phyloP scores from a whole-genome alignment of 345 rosid species.

The Eucalyptus curtisii region DNA sequence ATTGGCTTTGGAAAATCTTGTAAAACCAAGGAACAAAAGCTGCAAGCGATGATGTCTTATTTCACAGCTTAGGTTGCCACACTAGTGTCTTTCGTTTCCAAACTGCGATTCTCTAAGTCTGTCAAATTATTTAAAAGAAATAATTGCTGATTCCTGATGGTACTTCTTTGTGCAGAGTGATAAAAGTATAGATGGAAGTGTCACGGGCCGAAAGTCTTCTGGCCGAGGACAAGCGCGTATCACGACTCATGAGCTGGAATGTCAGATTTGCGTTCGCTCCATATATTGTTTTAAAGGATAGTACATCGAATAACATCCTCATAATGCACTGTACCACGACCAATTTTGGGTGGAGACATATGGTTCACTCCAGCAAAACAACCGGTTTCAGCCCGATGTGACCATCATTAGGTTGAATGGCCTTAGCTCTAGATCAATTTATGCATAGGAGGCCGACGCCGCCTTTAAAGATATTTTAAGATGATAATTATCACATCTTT shows the following conservation, averaged over 20 bases:
- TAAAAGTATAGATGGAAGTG: neutral
- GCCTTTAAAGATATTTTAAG: neutral
- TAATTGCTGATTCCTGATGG: neutral
- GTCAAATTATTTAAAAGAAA: neutral
- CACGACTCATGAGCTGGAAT: neutral
- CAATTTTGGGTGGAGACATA: neutral
- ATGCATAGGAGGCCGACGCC: no score
- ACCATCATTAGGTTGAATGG: neutral
- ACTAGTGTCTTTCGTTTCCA: neutral
- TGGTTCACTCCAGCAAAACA: neutral
- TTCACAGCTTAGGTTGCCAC: neutral
- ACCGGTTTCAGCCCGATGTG: neutral
- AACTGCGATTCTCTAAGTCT: neutral
- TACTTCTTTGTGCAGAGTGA: neutral
- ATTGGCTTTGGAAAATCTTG: neutral
- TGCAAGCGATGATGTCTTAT: neutral
- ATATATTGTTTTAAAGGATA: neutral
- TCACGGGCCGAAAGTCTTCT: neutral
- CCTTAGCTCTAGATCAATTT: neutral
- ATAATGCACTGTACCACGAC: neutral
- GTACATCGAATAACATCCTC: fast-evolving
- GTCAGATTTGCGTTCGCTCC: neutral
- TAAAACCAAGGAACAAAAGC: neutral
- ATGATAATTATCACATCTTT: neutral
- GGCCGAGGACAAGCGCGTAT: neutral